A percentile compares a stretch with the other conserved stretches of the same genome.
Conservation (phyloP, 1,139 yeast species). For the Saccharomyces hybrid region DNA sequence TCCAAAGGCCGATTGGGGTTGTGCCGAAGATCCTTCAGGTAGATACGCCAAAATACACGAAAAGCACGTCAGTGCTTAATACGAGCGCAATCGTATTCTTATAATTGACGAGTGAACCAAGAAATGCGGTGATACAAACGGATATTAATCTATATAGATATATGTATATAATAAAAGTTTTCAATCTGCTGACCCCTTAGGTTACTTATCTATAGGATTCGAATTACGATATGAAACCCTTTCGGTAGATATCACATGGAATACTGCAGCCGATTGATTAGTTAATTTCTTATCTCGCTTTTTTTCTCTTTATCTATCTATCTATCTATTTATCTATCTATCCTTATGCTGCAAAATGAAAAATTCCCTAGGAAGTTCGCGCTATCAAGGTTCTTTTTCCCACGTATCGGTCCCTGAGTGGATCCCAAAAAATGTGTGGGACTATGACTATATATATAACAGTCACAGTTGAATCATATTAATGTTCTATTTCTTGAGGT, state of each 20-base stretch:
- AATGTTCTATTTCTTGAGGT: not conserved
- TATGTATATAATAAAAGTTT: not conserved
- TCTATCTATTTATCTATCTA: not conserved
- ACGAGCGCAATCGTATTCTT: not conserved
- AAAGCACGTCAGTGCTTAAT: slow-evolving; percentile 38
- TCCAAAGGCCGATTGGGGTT: slow-evolving; percentile 99
- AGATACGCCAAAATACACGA: slow-evolving; percentile 91
- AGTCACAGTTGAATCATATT: not conserved
- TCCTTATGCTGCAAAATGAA: not conserved
- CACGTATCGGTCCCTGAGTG: not conserved
- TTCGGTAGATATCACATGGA: not conserved
- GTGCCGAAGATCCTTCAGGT: slow-evolving; percentile 97
- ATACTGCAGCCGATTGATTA: not conserved
- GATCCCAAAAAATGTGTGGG: not conserved
- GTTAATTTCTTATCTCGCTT: not conserved
- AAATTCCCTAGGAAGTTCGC: slow-evolving; percentile 1
- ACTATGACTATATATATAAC: not conserved
- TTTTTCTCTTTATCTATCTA: not conserved
- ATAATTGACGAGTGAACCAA: not conserved
- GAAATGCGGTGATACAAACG: not conserved
- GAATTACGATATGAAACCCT: not conserved
- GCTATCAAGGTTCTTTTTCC: not conserved
- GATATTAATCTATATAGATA: not conserved
- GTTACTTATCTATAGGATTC: not conserved
- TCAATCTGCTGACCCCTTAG: not conserved